Evolutionary conservation across 75 land plant genomes (phyloP), one percentile per base, ranked within the genome.

Genomic region (Pseudotsuga menziesii): DNA sequence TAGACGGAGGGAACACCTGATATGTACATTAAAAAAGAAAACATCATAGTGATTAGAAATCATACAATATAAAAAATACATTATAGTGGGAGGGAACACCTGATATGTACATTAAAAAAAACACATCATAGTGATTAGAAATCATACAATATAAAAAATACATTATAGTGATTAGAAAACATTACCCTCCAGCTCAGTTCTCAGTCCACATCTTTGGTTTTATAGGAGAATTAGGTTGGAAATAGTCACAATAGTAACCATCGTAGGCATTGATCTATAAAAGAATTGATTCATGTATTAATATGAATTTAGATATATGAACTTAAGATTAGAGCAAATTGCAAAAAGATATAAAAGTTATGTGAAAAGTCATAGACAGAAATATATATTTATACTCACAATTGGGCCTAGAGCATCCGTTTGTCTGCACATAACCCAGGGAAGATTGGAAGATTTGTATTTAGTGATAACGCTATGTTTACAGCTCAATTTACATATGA

Each of bases 191-290:
- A 64, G 88, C 86, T 94, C 96, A 93, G 55, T 93, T 93, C 73
- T 93, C 96, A 26, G 97, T 94, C 97, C 97, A 94, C 88, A 94
- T 94, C 74, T 86, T 90, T 2, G 94, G 97, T 36, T 76, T 87
- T 13, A 74, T 77, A 0, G 78, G 58, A 27, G 82, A 77, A 32
- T 86, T 86, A 0, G 97, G 97, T 8, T 36, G 64, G 69, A 85
- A 92, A 12, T 52, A 20, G 75, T 91, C 91, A 63, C 92, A 90
- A 75, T 91, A 91, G 60, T 73, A 94, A 1, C 89, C 88, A 76
- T 94, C 91, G 84, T 88, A 88, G 14, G 90, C 81, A 44, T 88
- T 83, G 25, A 88, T 85, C 89, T 88, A 81, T 81, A 0, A 79
- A 58, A 41, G 83, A 78, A 35, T 85, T 85, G 1, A 94, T 94